Evolutionary conservation across 2,329 filamentous ascomycete species (phyloP).

Genomic region (Calonectria henricotiae): DNA sequence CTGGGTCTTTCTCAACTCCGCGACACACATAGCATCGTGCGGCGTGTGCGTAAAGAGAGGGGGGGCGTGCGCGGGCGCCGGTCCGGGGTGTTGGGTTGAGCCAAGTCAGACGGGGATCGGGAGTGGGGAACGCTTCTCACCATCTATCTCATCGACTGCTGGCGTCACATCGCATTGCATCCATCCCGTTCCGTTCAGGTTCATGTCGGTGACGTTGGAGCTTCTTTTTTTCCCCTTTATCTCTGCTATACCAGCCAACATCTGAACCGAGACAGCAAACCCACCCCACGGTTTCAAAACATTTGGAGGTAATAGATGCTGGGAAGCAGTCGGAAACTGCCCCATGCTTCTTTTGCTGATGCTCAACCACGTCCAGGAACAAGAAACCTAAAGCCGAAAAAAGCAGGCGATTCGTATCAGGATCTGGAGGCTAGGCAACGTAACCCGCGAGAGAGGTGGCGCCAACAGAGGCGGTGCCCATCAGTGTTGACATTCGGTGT

Average conservation of each 20-base stretch:
- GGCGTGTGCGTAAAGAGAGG: slow-evolving; percentile 25
- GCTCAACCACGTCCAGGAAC: neutral
- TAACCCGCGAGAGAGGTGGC: neutral
- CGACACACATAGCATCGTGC: slow-evolving; percentile 9
- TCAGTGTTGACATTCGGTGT: neutral
- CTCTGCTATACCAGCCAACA: neutral
- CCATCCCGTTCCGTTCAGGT: slow-evolving; percentile 13
- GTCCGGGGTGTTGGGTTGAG: slow-evolving; percentile 48
- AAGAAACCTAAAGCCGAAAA: neutral
- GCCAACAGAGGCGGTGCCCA: neutral
- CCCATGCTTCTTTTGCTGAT: neutral
- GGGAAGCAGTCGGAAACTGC: no score
- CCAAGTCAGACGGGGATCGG: slow-evolving; percentile 40
- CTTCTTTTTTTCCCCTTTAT: neutral
- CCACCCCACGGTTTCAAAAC: slow-evolving; percentile 10
- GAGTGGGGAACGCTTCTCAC: slow-evolving; percentile 32
- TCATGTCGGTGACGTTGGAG: slow-evolving; percentile 30
- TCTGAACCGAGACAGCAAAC: slow-evolving; percentile 26
- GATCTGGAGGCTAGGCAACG: neutral
- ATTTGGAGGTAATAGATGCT: neutral
- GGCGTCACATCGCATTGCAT: slow-evolving; percentile 18
- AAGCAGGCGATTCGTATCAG: neutral
- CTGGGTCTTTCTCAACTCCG: neutral
- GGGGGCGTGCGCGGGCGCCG: slow-evolving; percentile 8
- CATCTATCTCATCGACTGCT: slow-evolving; percentile 34